These are phyloP conservation scores for Pholiota molesta DNA, from an alignment of 768 basidiomycete species.

Conservation along the genomic window DNA sequence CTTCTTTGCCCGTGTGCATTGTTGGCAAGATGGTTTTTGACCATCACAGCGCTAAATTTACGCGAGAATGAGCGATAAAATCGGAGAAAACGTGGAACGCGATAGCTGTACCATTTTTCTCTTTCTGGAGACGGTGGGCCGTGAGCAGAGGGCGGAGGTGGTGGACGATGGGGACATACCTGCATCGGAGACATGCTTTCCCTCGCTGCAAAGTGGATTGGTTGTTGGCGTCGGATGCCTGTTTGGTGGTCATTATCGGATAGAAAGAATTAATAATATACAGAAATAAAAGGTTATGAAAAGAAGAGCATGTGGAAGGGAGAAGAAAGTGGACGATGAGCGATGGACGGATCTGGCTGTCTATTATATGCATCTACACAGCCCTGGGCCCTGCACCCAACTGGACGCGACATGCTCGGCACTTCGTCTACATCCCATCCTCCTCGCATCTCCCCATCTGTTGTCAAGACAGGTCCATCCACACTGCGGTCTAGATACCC, in stretches of 20 bases:
- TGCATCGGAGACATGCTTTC: constrained; percentile 75
- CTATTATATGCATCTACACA: constrained; percentile 25
- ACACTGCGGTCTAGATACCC: constrained; percentile 22
- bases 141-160: constrained; percentile 11
- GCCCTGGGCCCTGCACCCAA: constrained; percentile 21
- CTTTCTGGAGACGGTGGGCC: constrained; percentile 45
- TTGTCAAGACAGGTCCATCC: constrained; percentile 17
- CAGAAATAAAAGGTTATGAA: constrained; percentile 32
- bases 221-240: constrained; percentile 31
- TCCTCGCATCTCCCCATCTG: constrained; percentile 4
- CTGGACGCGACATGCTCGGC: constrained; percentile 23
- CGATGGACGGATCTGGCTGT: constrained; percentile 2
- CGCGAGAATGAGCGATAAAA: constrained; percentile 12
- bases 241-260: constrained; percentile 54
- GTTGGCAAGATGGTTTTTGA: constrained; percentile 74
- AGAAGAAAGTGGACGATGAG: constrained; percentile 5
- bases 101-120: constrained; percentile 61
- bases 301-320: constrained; percentile 19
- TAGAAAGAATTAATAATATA: constrained; percentile 36
- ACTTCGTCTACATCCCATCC: constrained; percentile 6
- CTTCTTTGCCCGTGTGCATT: constrained; percentile 80
- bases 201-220: constrained; percentile 62
- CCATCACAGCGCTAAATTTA: constrained; percentile 73
- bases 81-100: constrained; percentile 3
- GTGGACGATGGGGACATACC: constrained; percentile 40